Evolutionary conservation across 345 rosid genomes (phyloP), one percentile per base, ranked within the genome.

Genomic region (Brassica incana): DNA sequence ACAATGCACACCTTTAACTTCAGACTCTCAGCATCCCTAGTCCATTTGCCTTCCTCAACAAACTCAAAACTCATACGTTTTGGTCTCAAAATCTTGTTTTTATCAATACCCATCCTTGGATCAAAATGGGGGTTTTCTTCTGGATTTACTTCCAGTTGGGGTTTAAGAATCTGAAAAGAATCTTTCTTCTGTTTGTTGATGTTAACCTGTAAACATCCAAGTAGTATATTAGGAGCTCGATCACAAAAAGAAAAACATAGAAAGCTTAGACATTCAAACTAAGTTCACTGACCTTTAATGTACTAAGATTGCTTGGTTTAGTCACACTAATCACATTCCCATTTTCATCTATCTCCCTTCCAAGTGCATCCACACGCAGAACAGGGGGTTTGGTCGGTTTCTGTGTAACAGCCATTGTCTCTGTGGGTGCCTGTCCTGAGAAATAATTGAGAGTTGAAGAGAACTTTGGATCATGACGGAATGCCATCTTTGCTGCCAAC

Each of bases 11-110:
- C 99, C 98, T 85, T 90, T 71, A 95, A 79, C 82, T 88, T 95
- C 40, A 91, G 79, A 8, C 80, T 85, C 83, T 95, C 98, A 52
- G 99, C 98, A 35, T 95, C 99, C 83, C 85, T 91, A 2, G 95
- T 85, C 99, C 99, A 95, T 86, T 88, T 93, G 10, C 98, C 99
- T 86, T 95, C 98, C 86, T 93, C 97, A 65, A 95, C 99, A 88
- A 95, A 95, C 91, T 87, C 96, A 82, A 95, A 91, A 60, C 76
- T 79, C 96, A 89, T 88, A 71, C 93, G 83, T 82, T 95, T 95
- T 67, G 98, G 98, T 81, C 99, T 90, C 84, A 95, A 75, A 70
- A 95, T 85, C 83, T 95, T 95, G 82, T 61, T 84, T 77, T 91
- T 90, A 82, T 93, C 80, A 50, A 95, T 83, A 58, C 98, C 98